These are phyloP conservation scores for Fusarium clavum DNA, from an alignment of 2,329 filamentous ascomycete genomes.

Conservation along the genomic window DNA sequence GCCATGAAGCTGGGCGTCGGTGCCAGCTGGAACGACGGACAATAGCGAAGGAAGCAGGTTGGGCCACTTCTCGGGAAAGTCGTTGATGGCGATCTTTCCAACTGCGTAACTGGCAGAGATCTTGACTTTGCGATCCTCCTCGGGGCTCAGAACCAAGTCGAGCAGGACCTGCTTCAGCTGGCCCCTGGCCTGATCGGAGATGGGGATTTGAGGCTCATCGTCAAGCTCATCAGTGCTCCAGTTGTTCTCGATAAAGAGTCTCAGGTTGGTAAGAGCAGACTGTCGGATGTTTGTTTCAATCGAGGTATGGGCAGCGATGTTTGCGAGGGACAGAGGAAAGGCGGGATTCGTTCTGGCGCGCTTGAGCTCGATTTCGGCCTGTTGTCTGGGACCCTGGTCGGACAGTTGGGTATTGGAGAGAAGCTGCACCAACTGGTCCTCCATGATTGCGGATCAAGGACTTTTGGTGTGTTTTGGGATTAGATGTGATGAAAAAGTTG, in stretches of 20 bases:
- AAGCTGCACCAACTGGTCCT: constrained; percentile 90
- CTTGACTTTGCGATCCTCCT: constrained; percentile 87
- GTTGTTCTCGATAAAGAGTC: constrained; percentile 84
- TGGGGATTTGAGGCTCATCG: constrained; percentile 69
- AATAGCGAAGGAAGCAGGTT: constrained; percentile 84
- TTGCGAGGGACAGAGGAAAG: constrained; percentile 82
- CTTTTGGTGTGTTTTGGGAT: constrained; percentile 20
- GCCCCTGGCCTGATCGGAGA: constrained; percentile 78
- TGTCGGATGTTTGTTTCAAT: constrained; percentile 83
- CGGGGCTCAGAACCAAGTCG: constrained; percentile 78
- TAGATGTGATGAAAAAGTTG: constrained; percentile 30
- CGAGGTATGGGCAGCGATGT: constrained; percentile 81
- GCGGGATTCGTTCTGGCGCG: constrained; percentile 74
- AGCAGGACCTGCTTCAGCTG: constrained; percentile 80
- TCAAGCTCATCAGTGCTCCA: constrained; percentile 85
- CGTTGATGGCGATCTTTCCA: constrained; percentile 91
- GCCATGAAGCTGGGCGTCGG: constrained; percentile 85
- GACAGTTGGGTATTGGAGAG: constrained; percentile 87
- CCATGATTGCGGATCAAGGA: constrained; percentile 67
- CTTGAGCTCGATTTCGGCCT: constrained; percentile 86
- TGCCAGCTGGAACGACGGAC: constrained; percentile 78
- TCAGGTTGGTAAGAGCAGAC: constrained; percentile 81
- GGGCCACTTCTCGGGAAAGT: constrained; percentile 98
- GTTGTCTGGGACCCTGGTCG: constrained; percentile 80
- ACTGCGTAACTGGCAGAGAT: constrained; percentile 82